Base-by-base conservation (phyloP, 805 yeast species). In the Candida easanensis region DNA sequence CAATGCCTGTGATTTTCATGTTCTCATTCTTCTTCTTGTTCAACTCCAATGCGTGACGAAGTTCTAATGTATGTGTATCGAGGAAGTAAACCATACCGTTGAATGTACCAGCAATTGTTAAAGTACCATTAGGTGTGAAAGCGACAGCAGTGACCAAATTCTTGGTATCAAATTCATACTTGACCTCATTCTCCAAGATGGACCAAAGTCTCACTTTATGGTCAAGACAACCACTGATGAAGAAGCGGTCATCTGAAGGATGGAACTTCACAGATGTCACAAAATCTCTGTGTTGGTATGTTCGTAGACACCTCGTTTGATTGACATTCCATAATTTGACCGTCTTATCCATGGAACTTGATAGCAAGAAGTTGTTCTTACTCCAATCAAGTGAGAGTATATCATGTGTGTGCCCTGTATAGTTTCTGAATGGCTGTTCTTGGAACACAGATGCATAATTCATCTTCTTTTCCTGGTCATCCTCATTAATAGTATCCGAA, bases 311-410 rank as follows among this genome's bases (percentile, higher is more conserved):
- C 14, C 68, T 72, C 2, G 64, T 65, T 38, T 90, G 71, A 31
- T 85, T 87, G 11, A 84, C 75, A 61, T 90, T 95, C 97, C 97
- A 90, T 36, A 90, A 65, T 50, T 78, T 77, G 2, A 81, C 95
- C 0, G 95, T 83, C 49, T 78, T 75, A 63, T 90, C 98, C 83
- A 86, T 84, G 2, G 95, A 84, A 4, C 93, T 82, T 0, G 93
- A 73, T 1, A 88, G 60, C 23, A 91, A 60, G 53, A 90, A 90
- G 58, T 83, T 83, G 63, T 88, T 89, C 53, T 82, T 83, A 39
- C 95, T 84, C 97, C 97, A 90, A 54, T 86, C 87, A 26, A 90
- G 57, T 10, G 85, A 78, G n/a, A 88, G 61, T 14, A 91, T 73
- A 45, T 88, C 84, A 36, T 76, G 76, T 1, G 75, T 62, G 62